Percentiles rank a stretch among this genome's conserved stretches.
Conservation (phyloP, 257 asterid species). For the Nicotiana tabacum region DNA sequence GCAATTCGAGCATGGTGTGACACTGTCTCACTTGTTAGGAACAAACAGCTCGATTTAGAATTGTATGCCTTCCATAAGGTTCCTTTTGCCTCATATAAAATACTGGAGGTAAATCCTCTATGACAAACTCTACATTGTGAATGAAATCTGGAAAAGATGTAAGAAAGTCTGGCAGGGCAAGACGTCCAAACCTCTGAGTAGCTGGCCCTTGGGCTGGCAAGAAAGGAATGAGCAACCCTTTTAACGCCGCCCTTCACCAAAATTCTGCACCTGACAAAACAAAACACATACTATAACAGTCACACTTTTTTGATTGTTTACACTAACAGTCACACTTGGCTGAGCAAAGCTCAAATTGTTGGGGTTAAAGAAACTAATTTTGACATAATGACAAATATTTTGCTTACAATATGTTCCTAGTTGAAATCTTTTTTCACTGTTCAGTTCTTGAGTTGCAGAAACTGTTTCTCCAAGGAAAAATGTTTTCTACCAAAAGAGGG, state of each 20-base stretch:
- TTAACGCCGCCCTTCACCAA: slow-evolving; percentile 40
- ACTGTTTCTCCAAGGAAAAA: not conserved
- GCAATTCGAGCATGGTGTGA: slow-evolving; percentile 51
- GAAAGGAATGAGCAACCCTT: slow-evolving; percentile 37
- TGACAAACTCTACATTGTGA: slow-evolving; percentile 24
- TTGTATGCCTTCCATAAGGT: slow-evolving; percentile 31
- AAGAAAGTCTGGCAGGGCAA: slow-evolving; percentile 28
- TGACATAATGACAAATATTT: not conserved
- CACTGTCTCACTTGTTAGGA: slow-evolving; percentile 26
- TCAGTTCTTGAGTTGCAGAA: not conserved
- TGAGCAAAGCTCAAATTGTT: not conserved
- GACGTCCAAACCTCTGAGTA: slow-evolving; percentile 25
- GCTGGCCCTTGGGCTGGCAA: slow-evolving; percentile 27
- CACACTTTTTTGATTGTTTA: not conserved
- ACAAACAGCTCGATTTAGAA: slow-evolving; percentile 17
- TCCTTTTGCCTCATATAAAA: slow-evolving; percentile 33
- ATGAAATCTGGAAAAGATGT: slow-evolving; percentile 26
- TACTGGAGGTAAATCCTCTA: slow-evolving; percentile 39
- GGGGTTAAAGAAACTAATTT: not conserved
- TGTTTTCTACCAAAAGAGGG: not conserved
- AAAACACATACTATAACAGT: not conserved
- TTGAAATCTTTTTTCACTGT: not conserved
- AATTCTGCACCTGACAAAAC: slow-evolving; percentile 31
- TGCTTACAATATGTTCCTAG: not conserved
- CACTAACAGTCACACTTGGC: not conserved